Base-by-base conservation (phyloP, 164 flowering plant genomes). In the Brasenia schreberi region DNA sequence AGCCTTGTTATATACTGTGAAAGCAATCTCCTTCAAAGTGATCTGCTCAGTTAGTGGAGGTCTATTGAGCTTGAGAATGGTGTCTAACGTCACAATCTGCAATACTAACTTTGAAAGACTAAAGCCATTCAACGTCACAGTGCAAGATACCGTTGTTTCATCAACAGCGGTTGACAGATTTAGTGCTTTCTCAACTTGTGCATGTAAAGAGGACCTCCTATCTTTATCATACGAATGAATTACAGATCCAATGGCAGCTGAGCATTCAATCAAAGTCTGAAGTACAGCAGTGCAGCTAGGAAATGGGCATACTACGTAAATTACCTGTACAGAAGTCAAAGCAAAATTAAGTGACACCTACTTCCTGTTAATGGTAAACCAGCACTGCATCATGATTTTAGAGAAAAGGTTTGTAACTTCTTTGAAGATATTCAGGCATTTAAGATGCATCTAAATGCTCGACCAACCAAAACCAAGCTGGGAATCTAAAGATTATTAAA, bases 231-330 rank as follows among this genome's bases (percentile, higher is more conserved):
- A 69, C 60, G 89, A 80, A 33, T 71, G 73, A 74, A 83, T 52
- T 6, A 70, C 66, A 68, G 97, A 91, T 64, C 97, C 97, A 72
- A 90, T 69, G 33, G 97, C 85, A 64, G 80, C 73, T 59, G 94
- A 87, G 69, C 97, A 77, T 77, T 89, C 96, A 69, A 95, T 61
- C 58, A 95, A 66, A 14, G 99, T 92, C 72, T 77, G 88, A 58
- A 95, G 79, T 77, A 95, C 80, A 62, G 96, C 96, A 72, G 63
- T 68, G 63, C 92, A 94, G 58, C 89, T 96, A 42, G 96, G 92
- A 71, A 92, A 95, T 68, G 99, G 99, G 80, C 99, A 95, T 7
- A 95, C 92, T 61, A 95, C 88, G 77, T 95, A 95, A 66, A 95
- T 79, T 19, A 95, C 97, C 99, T 95, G 75, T n/a, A 61, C 45